Evolutionary conservation across 768 basidiomycete species (phyloP), one percentile per base, ranked within the genome.

Genomic region (Mycena indigotica): DNA sequence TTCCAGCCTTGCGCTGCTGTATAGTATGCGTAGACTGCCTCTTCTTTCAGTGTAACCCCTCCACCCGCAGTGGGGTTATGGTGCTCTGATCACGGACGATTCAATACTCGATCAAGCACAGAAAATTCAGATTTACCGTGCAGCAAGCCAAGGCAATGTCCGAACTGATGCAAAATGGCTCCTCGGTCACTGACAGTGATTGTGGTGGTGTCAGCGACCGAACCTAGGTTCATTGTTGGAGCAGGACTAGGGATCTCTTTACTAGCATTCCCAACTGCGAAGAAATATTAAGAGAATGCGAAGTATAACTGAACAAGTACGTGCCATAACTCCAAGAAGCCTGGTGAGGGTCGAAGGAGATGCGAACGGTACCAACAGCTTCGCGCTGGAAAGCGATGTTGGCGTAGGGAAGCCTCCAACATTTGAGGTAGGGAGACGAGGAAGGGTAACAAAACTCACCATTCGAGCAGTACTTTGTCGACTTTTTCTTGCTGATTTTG

Each of bases 81-180:
- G 35, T 38, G 35, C 35, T n/a, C n/a, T n/a, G n/a, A n/a, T 48
- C n/a, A n/a, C n/a, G n/a, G n/a, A n/a, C n/a, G n/a, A n/a, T n/a
- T n/a, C n/a, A n/a, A n/a, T n/a, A n/a, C n/a, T n/a, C n/a, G n/a
- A n/a, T n/a, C n/a, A n/a, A n/a, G n/a, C n/a, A n/a, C n/a, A n/a
- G n/a, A n/a, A n/a, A n/a, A n/a, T n/a, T n/a, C n/a, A n/a, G n/a
- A n/a, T n/a, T n/a, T n/a, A n/a, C 58, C 63, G 28, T 64, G 60
- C 25, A 62, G n/a, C 19, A 64, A 30, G 17, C 63, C 63, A n/a
- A 64, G 52, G 16, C 30, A 50, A 32, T 64, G 63, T 1, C 63
- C 63, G 28, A 58, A 64, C 28, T 64, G 56, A 39, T 64, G 63
- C 13, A 64, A 51, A n/a, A 64, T 58, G 3, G 45, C 55, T 4